Evolutionary conservation across 2,329 filamentous ascomycete genomes (phyloP).

Genomic region (Sporothrix mexicana): DNA sequence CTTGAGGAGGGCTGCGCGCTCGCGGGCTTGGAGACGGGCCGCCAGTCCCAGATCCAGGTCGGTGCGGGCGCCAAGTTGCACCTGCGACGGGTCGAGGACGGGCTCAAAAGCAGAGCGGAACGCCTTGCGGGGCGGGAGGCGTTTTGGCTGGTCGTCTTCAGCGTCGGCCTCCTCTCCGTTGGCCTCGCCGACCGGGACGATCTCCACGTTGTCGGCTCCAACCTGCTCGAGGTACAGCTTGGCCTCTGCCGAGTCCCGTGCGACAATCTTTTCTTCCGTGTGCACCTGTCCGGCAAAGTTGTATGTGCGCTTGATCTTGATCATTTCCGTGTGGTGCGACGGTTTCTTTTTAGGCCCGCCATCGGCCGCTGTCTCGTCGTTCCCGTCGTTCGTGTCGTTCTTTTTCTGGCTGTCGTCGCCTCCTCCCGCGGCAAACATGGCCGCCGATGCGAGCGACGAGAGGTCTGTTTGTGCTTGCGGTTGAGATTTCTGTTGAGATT

Average conservation of each 20-base stretch:
- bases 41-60: constrained; percentile 65
- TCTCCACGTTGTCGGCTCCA: constrained; percentile 42
- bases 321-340: constrained; percentile 45
- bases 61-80: constrained; percentile 63
- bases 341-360: constrained; percentile 39
- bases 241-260: constrained; percentile 68
- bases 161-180: constrained; percentile 41
- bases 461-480: constrained; percentile 11
- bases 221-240: constrained; percentile 65
- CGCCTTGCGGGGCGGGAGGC: constrained; percentile 57
- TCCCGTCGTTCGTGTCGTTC: too few species aligned
- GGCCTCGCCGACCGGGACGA: constrained; percentile 42
- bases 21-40: constrained; percentile 55
- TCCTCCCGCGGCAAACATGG: constrained; percentile 23
- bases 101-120: constrained; percentile 70
- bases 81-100: constrained; percentile 44
- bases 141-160: constrained; percentile 47
- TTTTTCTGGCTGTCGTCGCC: neutral
- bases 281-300: constrained; percentile 76
- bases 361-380: constrained; percentile 33
- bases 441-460: constrained; percentile 31
- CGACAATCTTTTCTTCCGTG: constrained; percentile 73
- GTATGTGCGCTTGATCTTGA: constrained; percentile 73
- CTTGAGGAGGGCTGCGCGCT: constrained; percentile 38
- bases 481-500: neutral